Conservation (phyloP, 345 rosid genomes). For the Turnera subulata region DNA sequence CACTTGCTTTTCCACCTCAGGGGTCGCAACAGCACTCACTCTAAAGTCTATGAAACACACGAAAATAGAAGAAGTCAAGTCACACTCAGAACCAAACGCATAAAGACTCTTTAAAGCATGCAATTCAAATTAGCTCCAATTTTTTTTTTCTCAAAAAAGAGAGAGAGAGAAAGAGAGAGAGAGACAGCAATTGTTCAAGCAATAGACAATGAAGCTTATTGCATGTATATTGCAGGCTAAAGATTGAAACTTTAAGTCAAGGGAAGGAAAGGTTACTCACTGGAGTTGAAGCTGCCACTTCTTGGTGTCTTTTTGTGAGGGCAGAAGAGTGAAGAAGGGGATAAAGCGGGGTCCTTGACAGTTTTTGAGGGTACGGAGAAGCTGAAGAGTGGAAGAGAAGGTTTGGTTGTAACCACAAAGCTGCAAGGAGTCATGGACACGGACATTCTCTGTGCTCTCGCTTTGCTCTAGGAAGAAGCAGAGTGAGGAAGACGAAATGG, state of each 20-base stretch:
- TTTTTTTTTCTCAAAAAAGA: no score
- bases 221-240: no score
- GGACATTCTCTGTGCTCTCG: no score
- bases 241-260: conserved; percentile 2
- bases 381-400: conserved; percentile 16
- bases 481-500: no score
- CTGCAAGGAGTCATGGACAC: no score
- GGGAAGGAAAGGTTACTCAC: conserved; percentile 18
- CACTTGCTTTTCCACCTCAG: conserved; percentile 47
- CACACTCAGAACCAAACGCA: not conserved
- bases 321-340: conserved; percentile 22
- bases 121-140: not conserved
- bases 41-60: conserved; percentile 1
- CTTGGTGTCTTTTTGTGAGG: conserved; percentile 10
- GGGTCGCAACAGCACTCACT: not conserved
- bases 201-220: no score
- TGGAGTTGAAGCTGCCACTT: conserved; percentile 10
- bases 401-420: conserved; percentile 17
- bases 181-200: no score
- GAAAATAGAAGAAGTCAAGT: not conserved
- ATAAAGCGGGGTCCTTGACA: conserved; percentile 13
- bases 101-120: not conserved
- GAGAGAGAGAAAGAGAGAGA: no score
- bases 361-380: conserved; percentile 20
- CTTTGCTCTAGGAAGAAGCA: no score